A percentile compares a stretch with the other conserved stretches of the same genome.
phyloP scores from a whole-genome alignment of 768 basidiomycete species.

The Roridomyces roridus region DNA sequence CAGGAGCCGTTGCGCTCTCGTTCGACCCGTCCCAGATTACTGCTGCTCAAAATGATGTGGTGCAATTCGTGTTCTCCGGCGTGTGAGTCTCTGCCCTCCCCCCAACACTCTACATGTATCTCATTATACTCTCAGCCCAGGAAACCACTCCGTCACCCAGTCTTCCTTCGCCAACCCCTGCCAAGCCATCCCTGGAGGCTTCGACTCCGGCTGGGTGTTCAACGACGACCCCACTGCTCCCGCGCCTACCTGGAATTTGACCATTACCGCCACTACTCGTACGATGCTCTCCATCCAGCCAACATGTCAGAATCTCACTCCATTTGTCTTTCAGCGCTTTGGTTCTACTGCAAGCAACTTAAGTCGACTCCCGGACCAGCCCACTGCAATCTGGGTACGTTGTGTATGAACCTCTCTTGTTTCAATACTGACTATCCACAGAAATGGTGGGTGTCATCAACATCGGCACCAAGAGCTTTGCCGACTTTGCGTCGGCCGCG shows the following conservation, averaged over 20 bases:
- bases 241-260: background rate
- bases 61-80: constrained; percentile 6
- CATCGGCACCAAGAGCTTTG: background rate
- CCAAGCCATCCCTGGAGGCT: background rate
- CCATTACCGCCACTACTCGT: constrained; percentile 6
- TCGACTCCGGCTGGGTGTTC: constrained; percentile 14
- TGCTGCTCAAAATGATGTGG: background rate
- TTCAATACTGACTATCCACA: background rate
- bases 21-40: background rate
- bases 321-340: constrained; percentile 1
- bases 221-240: background rate
- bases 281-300: background rate
- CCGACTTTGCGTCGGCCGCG: background rate
- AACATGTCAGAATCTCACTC: background rate
- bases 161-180: background rate
- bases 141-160: constrained; percentile 13
- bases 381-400: constrained; percentile 2
- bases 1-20: background rate
- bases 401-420: background rate
- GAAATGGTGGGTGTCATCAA: constrained; percentile 15
- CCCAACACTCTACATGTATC: background rate
- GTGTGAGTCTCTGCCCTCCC: background rate
- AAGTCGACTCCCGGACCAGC: background rate
- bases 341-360: constrained; percentile 20
- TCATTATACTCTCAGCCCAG: background rate